These are phyloP conservation scores for Daldinia vernicosa DNA, from an alignment of 495 filamentous ascomycete genomes.

Conservation along the genomic window DNA sequence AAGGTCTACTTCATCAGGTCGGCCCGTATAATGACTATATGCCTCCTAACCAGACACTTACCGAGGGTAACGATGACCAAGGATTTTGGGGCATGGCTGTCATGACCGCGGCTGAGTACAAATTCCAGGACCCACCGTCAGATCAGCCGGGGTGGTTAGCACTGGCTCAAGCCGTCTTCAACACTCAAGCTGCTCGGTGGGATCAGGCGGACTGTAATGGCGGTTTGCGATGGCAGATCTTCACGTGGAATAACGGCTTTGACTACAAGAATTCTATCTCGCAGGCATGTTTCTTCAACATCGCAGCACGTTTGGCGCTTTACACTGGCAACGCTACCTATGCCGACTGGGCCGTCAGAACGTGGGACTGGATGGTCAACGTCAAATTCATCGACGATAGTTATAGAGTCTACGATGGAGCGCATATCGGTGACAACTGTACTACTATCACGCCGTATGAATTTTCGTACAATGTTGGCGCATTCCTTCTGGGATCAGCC, in stretches of 20 bases:
- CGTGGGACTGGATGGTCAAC: slow-evolving; percentile 71
- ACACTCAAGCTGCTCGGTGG: slow-evolving; percentile 74
- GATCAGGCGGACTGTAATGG: slow-evolving; percentile 71
- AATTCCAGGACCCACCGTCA: slow-evolving; percentile 66
- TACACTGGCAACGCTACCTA: slow-evolving; percentile 78
- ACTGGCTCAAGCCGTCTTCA: slow-evolving; percentile 83
- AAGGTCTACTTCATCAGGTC: slow-evolving; percentile 68
- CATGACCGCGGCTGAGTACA: slow-evolving; percentile 72
- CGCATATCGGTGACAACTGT: slow-evolving; percentile 59
- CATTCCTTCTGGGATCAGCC: slow-evolving; percentile 71
- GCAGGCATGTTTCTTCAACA: slow-evolving; percentile 74
- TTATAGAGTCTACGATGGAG: slow-evolving; percentile 69
- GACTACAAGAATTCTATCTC: slow-evolving; percentile 79
- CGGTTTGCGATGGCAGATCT: slow-evolving; percentile 86
- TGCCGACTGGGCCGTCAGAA: slow-evolving; percentile 71
- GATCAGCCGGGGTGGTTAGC: slow-evolving; percentile 76
- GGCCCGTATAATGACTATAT: slow-evolving; percentile 67
- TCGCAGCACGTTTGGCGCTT: slow-evolving; percentile 73
- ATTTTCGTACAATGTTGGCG: slow-evolving; percentile 77
- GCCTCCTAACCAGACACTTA: slow-evolving; percentile 68
- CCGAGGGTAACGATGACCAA: slow-evolving; percentile 75
- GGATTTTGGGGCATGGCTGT: slow-evolving; percentile 74
- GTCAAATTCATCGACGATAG: slow-evolving; percentile 60
- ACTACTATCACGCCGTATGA: slow-evolving; percentile 60
- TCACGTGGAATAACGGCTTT: slow-evolving; percentile 77